Percentiles rank a stretch among this genome's conserved stretches.
Evolutionary conservation across 2,329 filamentous ascomycete genomes (phyloP).

Genomic region (Sporothrix curviconia): DNA sequence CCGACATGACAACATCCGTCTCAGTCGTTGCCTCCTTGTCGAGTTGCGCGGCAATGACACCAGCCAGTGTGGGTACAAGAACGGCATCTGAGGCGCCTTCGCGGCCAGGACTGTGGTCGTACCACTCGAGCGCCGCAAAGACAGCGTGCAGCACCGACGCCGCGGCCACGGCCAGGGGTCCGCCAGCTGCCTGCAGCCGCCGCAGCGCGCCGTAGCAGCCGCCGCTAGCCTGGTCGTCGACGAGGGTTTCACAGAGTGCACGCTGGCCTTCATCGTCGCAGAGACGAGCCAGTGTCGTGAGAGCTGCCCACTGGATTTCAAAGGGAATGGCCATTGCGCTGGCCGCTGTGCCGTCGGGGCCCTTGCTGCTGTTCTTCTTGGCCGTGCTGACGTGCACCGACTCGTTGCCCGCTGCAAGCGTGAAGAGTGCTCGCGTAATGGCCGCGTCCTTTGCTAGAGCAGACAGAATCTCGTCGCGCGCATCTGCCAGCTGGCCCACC

Average conservation of each 20-base stretch:
- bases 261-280: slow-evolving; percentile 50
- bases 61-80: slow-evolving; percentile 40
- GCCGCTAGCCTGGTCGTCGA: slow-evolving; percentile 36
- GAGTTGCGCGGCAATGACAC: slow-evolving; percentile 29
- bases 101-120: slow-evolving; percentile 43
- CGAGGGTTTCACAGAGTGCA: slow-evolving; percentile 44
- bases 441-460: slow-evolving; percentile 43
- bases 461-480: slow-evolving; percentile 54
- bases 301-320: slow-evolving; percentile 40
- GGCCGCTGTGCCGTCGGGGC: slow-evolving; percentile 27
- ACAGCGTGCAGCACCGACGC: slow-evolving; percentile 59
- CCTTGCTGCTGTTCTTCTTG: not conserved
- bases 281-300: slow-evolving; percentile 51
- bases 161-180: slow-evolving; percentile 46
- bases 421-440: slow-evolving; percentile 49
- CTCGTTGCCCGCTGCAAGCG: slow-evolving; percentile 36
- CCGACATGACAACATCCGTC: too few relatives aligned
- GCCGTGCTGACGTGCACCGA: not conserved
- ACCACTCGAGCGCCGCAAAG: slow-evolving; percentile 48
- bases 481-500: slow-evolving; percentile 48
- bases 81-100: slow-evolving; percentile 44
- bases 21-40: not conserved
- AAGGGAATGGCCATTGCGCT: slow-evolving; percentile 30
- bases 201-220: slow-evolving; percentile 45
- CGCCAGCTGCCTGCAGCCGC: slow-evolving; percentile 41